These are phyloP conservation scores for Durotheca rogersii DNA, from an alignment of 495 filamentous ascomycete genomes.

Conservation along the genomic window DNA sequence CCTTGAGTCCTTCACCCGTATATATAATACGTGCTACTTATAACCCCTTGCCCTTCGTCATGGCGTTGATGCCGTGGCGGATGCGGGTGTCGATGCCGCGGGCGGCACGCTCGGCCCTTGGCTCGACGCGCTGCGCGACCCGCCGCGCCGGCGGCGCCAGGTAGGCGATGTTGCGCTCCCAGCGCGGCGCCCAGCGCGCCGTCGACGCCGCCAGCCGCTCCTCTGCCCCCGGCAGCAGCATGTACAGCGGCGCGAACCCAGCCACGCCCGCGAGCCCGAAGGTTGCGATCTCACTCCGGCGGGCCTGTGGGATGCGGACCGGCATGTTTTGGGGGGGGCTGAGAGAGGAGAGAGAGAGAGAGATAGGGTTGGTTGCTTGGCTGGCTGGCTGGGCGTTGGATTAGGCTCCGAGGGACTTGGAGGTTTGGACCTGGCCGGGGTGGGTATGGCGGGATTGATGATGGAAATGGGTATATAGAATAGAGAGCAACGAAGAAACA, in stretches of 20 bases:
- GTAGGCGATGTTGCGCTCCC: conserved; percentile 51
- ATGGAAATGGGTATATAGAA: no score
- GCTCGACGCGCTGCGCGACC: conserved; percentile 44
- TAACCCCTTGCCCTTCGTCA: conserved; percentile 46
- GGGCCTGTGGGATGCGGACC: conserved; percentile 47
- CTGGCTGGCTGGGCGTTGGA: no score
- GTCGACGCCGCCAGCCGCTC: conserved; percentile 47
- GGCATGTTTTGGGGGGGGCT: conserved; percentile 43
- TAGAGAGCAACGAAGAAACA: no score
- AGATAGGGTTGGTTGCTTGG: conserved; percentile 16
- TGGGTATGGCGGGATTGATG: not conserved
- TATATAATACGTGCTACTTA: conserved; percentile 11
- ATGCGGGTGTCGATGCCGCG: conserved; percentile 42
- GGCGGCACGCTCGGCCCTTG: conserved; percentile 43
- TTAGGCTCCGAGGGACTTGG: not conserved
- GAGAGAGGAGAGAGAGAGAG: conserved; percentile 16
- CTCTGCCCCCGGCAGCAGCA: conserved; percentile 48
- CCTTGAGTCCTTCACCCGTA: no score
- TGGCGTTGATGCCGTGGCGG: conserved; percentile 43
- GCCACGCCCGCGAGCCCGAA: conserved; percentile 46
- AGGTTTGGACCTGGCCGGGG: not conserved
- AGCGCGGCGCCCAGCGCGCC: conserved; percentile 49
- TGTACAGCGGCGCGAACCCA: conserved; percentile 50
- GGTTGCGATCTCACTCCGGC: conserved; percentile 41
- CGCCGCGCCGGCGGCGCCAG: conserved; percentile 46